Conservation (phyloP, 2,329 filamentous ascomycete species). For the Lasiodiplodia gonubiensis region DNA sequence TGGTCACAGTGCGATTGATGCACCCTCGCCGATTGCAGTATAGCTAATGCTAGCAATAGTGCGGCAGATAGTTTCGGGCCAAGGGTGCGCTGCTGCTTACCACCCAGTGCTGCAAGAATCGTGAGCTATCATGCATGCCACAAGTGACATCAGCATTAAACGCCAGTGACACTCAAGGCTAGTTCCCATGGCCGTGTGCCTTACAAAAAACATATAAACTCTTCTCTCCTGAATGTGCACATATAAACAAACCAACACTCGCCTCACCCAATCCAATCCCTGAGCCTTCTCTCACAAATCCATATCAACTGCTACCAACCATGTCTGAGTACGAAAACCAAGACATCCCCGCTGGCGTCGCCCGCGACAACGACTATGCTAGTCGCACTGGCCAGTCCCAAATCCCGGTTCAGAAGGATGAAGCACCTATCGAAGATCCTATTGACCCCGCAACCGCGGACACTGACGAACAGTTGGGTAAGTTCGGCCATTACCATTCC, state of each 20-base stretch:
- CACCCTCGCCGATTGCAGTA: neutral
- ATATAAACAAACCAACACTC: neutral
- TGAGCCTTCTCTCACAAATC: neutral
- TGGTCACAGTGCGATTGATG: neutral
- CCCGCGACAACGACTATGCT: conserved; percentile 53
- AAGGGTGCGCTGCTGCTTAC: neutral
- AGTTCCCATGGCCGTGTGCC: neutral
- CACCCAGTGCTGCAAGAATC: neutral
- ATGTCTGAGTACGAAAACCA: conserved; percentile 9
- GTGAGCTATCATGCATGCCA: neutral
- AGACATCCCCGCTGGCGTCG: conserved; percentile 42
- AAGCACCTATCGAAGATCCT: conserved; percentile 53
- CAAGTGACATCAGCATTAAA: conserved; percentile 7
- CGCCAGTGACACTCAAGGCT: neutral
- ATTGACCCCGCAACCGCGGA: conserved; percentile 53
- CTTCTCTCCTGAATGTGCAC: too few relatives aligned
- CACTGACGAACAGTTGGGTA: conserved; percentile 55
- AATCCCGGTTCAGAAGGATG: conserved; percentile 56
- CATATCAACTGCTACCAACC: neutral
- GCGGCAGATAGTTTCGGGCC: neutral
- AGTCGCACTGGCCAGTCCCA: conserved; percentile 54
- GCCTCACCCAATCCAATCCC: neutral
- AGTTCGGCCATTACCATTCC: conserved; percentile 26
- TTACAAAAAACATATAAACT: neutral
- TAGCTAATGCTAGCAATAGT: neutral